These are phyloP conservation scores for Mucor velutinosus DNA, from an alignment of 371 early-diverging fungal genomes.

Conservation along the genomic window DNA sequence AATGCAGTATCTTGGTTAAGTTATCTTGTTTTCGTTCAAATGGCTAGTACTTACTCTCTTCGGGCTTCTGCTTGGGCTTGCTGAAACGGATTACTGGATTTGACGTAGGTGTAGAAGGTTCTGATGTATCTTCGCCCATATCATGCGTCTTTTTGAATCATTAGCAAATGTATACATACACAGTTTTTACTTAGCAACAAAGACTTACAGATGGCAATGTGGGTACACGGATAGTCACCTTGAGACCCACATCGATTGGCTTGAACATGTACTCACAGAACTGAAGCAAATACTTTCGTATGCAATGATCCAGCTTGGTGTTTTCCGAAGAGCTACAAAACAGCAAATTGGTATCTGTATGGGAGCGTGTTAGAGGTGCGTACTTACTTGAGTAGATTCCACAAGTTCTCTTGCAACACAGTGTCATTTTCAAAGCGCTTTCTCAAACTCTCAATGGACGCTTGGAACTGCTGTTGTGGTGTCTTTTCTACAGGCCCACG, in stretches of 20 bases:
- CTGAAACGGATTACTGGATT: conserved; percentile 33
- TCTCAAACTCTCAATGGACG: conserved; percentile 36
- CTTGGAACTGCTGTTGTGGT: conserved; percentile 35
- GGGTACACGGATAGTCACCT: conserved; percentile 53
- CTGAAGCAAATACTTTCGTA: conserved; percentile 57
- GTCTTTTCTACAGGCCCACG: conserved; percentile 22
- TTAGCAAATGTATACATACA: background rate
- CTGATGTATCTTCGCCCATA: conserved; percentile 20
- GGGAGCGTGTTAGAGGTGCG: no score
- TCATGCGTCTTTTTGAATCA: background rate
- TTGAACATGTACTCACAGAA: conserved; percentile 64
- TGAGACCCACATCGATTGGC: conserved; percentile 59
- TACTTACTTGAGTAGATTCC: conserved; percentile 48
- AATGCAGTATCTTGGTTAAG: conserved; percentile 1
- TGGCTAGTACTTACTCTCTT: conserved; percentile 25
- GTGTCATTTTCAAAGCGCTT: conserved; percentile 41
- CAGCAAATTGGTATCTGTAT: no score
- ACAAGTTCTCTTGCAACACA: conserved; percentile 39
- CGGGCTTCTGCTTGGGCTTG: conserved; percentile 30
- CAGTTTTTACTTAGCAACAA: conserved; percentile 6
- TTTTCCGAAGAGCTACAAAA: conserved; percentile 31
- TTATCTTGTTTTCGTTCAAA: background rate
- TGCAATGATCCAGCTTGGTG: conserved; percentile 51
- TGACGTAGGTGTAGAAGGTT: conserved; percentile 27
- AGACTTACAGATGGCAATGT: conserved; percentile 17